phyloP scores from a whole-genome alignment of 1,284 basidiomycete species.

The Thecaphora thlaspeos region DNA sequence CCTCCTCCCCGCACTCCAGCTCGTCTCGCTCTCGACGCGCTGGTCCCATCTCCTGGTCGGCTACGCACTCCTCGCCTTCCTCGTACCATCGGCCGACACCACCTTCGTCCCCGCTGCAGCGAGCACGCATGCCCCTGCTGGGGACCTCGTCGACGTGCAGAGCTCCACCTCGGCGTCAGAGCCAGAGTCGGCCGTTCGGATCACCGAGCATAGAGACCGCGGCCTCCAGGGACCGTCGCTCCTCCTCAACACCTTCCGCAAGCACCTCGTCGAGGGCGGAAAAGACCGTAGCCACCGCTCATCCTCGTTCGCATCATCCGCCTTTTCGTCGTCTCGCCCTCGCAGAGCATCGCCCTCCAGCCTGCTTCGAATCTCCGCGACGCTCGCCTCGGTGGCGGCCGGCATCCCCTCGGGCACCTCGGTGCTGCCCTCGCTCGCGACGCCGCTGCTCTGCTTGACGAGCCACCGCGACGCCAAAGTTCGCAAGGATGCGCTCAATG shows the following conservation, averaged over 20 bases:
- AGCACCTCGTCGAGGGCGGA: slow-evolving; percentile 10
- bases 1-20: slow-evolving; percentile 29
- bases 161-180: slow-evolving; percentile 5
- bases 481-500: slow-evolving; percentile 15
- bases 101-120: neutral
- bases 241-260: slow-evolving; percentile 32
- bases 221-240: slow-evolving; percentile 18
- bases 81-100: neutral
- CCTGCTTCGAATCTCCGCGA: slow-evolving; percentile 5
- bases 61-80: slow-evolving; percentile 17
- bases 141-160: neutral
- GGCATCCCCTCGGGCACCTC: slow-evolving; percentile 15
- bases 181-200: too few species aligned
- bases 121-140: neutral
- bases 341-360: slow-evolving; percentile 2
- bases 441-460: slow-evolving; percentile 20
- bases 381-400: slow-evolving; percentile 13
- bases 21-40: slow-evolving; percentile 18
- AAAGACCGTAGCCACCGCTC: too few species aligned
- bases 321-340: too few species aligned
- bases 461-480: slow-evolving; percentile 14
- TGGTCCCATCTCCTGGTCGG: slow-evolving; percentile 26
- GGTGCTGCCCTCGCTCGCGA: slow-evolving; percentile 20
- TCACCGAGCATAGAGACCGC: neutral
- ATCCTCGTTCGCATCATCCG: too few species aligned